These are phyloP conservation scores for Backusella sp. DNA, from an alignment of 192 early-diverging fungal genomes.

Conservation along the genomic window DNA sequence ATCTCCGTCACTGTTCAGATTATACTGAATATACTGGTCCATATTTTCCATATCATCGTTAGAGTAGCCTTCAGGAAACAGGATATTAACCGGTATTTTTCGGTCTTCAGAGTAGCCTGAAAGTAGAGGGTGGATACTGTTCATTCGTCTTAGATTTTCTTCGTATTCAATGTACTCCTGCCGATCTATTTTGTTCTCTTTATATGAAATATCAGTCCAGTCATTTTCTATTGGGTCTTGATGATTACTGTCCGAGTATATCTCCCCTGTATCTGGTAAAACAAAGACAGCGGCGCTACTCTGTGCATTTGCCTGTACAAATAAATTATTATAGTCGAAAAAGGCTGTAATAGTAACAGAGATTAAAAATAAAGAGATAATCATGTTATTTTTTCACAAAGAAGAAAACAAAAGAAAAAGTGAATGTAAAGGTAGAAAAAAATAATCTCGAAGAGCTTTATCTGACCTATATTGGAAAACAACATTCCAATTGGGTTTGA, in stretches of 20 bases:
- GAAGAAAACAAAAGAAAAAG: background rate
- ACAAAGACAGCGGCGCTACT: background rate
- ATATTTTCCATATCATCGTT: background rate
- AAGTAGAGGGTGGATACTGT: background rate
- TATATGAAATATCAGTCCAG: background rate
- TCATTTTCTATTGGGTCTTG: background rate
- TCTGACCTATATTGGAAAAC: background rate
- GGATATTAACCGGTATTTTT: background rate
- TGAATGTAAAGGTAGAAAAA: background rate
- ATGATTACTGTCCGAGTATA: background rate
- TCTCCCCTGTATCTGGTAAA: background rate
- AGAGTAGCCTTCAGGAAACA: background rate
- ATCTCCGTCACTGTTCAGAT: background rate
- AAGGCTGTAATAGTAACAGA: background rate
- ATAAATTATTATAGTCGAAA: background rate
- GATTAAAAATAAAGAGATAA: background rate
- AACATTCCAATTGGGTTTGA: background rate
- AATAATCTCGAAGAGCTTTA: background rate
- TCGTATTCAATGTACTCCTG: background rate
- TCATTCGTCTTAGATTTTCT: background rate
- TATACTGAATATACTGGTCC: background rate
- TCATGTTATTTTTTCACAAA: background rate
- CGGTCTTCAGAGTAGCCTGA: background rate
- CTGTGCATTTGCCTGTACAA: background rate
- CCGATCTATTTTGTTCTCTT: background rate